Conservation (phyloP, 345 rosid genomes). For the Salix purpurea region DNA sequence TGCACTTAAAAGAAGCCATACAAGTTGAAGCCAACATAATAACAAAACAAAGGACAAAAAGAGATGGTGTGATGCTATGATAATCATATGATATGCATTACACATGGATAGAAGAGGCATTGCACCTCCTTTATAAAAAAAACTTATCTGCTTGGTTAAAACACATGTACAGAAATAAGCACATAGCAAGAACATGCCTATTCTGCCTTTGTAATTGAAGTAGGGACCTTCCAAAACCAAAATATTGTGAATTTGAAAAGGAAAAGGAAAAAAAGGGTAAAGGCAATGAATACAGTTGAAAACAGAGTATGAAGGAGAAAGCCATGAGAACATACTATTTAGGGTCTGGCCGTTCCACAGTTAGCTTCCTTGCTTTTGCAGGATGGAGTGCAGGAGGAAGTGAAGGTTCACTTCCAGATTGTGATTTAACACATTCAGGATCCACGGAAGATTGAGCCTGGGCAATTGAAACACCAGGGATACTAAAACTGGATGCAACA, state of each 20-base stretch:
- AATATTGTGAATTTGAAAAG: not conserved
- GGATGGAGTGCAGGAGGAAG: slow-evolving; percentile 19
- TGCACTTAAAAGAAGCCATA: not conserved
- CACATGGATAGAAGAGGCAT: not conserved
- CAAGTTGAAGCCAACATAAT: not conserved
- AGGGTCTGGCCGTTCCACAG: slow-evolving; percentile 15
- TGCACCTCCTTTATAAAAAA: not conserved
- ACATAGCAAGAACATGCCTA: not conserved
- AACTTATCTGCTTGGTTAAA: not conserved
- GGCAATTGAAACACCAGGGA: slow-evolving; percentile 17
- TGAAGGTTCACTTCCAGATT: slow-evolving; percentile 13
- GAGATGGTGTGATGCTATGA: no score
- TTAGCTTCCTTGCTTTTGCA: slow-evolving; percentile 29
- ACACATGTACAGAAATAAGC: not conserved
- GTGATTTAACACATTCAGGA: slow-evolving; percentile 23
- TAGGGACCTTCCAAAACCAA: not conserved
- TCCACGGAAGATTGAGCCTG: slow-evolving; percentile 24
- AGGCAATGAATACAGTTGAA: not conserved
- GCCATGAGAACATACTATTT: slow-evolving; percentile 10
- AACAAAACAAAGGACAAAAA: not conserved
- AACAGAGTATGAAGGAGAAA: not conserved
- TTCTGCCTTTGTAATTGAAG: not conserved
- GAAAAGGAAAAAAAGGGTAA: not conserved
- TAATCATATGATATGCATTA: not conserved
- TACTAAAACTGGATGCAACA: slow-evolving; percentile 26